Evolutionary conservation across 805 yeast species (phyloP).

Genomic region (Blastobotrys mokoenaii): DNA sequence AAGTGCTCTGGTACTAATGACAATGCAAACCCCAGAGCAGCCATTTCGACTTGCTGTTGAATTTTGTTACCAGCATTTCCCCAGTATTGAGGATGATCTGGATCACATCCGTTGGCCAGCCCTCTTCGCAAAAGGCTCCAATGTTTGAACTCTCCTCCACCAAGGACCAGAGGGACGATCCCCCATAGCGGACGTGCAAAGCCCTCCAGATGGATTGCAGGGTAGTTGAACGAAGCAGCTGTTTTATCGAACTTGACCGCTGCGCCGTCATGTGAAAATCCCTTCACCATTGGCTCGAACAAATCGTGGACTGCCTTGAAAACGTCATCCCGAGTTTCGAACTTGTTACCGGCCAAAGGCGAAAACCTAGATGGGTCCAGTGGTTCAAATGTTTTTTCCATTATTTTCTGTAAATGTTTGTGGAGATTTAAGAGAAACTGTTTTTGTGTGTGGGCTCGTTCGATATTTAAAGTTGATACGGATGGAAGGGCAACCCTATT

Average conservation of each 20-base stretch:
- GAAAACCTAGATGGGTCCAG: too few relatives aligned
- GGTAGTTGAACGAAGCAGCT: slow-evolving; percentile 22
- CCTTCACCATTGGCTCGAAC: slow-evolving; percentile 12
- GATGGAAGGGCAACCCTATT: too few relatives aligned
- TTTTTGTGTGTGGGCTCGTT: too few relatives aligned
- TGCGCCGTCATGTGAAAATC: slow-evolving; percentile 14
- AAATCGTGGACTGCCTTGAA: slow-evolving; percentile 9
- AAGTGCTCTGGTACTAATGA: slow-evolving; percentile 20
- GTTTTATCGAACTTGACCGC: slow-evolving; percentile 15
- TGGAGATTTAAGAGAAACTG: too few relatives aligned
- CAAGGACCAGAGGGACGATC: slow-evolving; percentile 22
- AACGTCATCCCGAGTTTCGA: slow-evolving; percentile 11
- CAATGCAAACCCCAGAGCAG: slow-evolving; percentile 26
- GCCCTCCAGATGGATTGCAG: slow-evolving; percentile 26
- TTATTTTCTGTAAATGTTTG: too few relatives aligned
- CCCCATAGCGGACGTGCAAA: slow-evolving; percentile 29
- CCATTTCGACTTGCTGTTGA: slow-evolving; percentile 27
- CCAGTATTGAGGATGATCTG: slow-evolving; percentile 25
- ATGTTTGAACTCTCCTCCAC: slow-evolving; percentile 21
- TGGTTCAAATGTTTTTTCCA: too few relatives aligned
- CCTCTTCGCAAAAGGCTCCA: slow-evolving; percentile 23
- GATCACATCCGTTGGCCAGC: slow-evolving; percentile 25
- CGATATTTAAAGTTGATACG: too few relatives aligned
- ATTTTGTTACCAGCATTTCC: slow-evolving; percentile 15
- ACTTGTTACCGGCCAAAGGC: slow-evolving; percentile 10